phyloP scores from a whole-genome alignment of 1,284 basidiomycete genomes.

The Ceratobasidium sp. region DNA sequence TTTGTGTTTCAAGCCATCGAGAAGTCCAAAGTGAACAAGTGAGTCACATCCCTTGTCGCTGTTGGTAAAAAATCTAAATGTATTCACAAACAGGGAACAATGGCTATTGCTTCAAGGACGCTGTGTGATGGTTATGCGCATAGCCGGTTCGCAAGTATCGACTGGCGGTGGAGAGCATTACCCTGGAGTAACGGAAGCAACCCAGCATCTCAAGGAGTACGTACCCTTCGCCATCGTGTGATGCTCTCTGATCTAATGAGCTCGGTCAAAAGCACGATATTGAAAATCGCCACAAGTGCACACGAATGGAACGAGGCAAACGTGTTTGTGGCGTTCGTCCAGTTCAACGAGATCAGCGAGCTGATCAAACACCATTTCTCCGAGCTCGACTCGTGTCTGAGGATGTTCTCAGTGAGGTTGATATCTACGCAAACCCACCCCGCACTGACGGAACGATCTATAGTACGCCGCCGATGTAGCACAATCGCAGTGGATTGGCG shows the following conservation, averaged over 20 bases:
- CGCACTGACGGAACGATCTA: no score
- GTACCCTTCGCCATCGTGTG: not conserved
- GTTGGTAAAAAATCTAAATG: not conserved
- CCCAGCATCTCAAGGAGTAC: not conserved
- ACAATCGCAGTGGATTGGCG: slow-evolving; percentile 4
- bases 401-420: not conserved
- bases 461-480: slow-evolving; percentile 11
- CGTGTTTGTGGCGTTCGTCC: not conserved
- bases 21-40: slow-evolving; percentile 11
- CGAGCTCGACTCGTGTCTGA: not conserved
- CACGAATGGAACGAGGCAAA: not conserved
- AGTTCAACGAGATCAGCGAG: slow-evolving; percentile 1
- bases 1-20: not conserved
- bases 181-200: not conserved
- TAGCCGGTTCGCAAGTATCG: slow-evolving; percentile 1
- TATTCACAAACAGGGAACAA: not conserved
- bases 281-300: not conserved
- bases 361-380: not conserved
- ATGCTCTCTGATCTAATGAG: not conserved
- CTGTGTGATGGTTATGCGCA: slow-evolving; percentile 10
- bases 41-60: not conserved
- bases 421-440: no score
- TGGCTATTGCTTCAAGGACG: slow-evolving; percentile 10
- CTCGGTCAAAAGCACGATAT: not conserved
- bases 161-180: not conserved